phyloP scores from a whole-genome alignment of 192 early-diverging fungal species.

The Mortierella claussenii region DNA sequence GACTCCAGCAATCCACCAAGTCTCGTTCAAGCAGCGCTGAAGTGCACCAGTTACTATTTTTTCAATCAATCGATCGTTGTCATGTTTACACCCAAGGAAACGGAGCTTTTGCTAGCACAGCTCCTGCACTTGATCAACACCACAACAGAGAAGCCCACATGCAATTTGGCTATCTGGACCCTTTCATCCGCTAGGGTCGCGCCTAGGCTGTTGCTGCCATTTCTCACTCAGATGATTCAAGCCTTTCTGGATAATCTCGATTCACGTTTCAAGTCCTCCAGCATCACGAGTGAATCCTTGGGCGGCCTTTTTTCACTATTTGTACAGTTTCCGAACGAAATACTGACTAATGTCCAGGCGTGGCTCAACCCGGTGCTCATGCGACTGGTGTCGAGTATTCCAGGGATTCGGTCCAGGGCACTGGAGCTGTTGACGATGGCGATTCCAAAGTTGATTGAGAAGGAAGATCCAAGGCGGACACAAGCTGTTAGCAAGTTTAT shows the following conservation, averaged over 20 bases:
- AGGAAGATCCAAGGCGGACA: slow-evolving; percentile 14
- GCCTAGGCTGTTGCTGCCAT: slow-evolving; percentile 4
- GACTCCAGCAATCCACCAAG: slow-evolving; percentile 11
- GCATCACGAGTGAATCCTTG: slow-evolving; percentile 16
- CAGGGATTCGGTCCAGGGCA: slow-evolving; percentile 31
- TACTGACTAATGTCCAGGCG: slow-evolving; percentile 8
- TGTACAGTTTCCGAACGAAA: slow-evolving; percentile 15
- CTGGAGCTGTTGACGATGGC: slow-evolving; percentile 15
- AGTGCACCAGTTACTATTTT: slow-evolving; percentile 20
- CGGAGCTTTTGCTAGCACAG: slow-evolving; percentile 3
- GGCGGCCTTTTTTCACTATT: slow-evolving; percentile 17
- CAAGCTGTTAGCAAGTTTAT: slow-evolving; percentile 14
- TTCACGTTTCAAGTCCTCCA: slow-evolving; percentile 23
- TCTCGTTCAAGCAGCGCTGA: slow-evolving; percentile 13
- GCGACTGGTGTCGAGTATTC: slow-evolving; percentile 11
- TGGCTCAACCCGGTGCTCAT: slow-evolving; percentile 22
- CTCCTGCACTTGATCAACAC: slow-evolving; percentile 16
- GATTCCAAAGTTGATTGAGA: slow-evolving; percentile 29
- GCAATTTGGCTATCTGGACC: slow-evolving; percentile 25
- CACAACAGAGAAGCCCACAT: slow-evolving; percentile 19
- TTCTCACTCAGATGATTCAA: slow-evolving; percentile 13
- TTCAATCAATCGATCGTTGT: slow-evolving; percentile 13
- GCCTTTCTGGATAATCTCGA: slow-evolving; percentile 24
- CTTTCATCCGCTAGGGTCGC: slow-evolving; percentile 8
- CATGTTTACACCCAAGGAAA: slow-evolving; percentile 22